Evolutionary conservation across 208 protist species (phyloP).

Genomic region (Trypanosomatidae sp.): DNA sequence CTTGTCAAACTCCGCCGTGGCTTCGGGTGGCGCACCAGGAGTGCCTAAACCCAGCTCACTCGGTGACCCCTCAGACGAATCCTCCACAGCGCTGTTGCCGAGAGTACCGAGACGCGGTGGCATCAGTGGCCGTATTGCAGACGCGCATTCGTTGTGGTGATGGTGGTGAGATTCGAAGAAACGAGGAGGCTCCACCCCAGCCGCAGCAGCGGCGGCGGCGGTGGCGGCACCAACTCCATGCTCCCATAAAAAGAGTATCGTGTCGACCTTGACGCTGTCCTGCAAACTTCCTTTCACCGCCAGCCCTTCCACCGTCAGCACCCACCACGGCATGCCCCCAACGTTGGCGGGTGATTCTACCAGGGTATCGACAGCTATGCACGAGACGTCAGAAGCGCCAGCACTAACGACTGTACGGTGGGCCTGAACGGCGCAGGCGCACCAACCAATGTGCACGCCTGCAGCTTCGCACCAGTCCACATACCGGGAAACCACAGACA

Average conservation of each 20-base stretch:
- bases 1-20: not conserved
- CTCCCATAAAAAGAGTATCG: constrained; percentile 9
- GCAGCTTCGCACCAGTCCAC: constrained; percentile 26
- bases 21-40: not conserved
- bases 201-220: not conserved
- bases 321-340: constrained; percentile 8
- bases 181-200: not conserved
- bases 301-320: constrained; percentile 12
- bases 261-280: not conserved
- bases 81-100: not conserved
- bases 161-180: not conserved
- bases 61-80: not conserved
- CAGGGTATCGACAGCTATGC: not conserved
- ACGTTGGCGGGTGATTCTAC: not conserved
- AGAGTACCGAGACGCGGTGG: not conserved
- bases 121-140: constrained; percentile 6
- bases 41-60: not conserved
- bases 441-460: constrained; percentile 15
- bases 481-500: constrained; percentile 7
- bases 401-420: not conserved
- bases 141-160: not conserved
- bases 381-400: not conserved
- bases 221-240: not conserved
- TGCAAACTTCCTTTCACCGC: not conserved
- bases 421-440: constrained; percentile 13